Evolutionary conservation across 164 flowering plant species (phyloP).

Genomic region (Cinnamomum micranthum): DNA sequence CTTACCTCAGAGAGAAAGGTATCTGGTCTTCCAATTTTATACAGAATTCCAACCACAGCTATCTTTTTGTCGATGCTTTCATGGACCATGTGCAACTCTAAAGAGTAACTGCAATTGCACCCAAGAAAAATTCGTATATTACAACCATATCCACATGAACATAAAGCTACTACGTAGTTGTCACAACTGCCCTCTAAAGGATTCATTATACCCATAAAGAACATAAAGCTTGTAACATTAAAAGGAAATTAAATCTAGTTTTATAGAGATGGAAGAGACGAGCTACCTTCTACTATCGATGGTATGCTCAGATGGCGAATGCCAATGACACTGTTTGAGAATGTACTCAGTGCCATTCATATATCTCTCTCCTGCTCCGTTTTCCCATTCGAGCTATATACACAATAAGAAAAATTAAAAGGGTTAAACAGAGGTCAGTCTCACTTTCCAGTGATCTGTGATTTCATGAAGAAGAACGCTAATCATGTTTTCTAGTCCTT

Average conservation of each 20-base stretch:
- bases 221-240: no score
- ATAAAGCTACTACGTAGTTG: no score
- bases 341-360: slow-evolving; percentile 34
- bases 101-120: slow-evolving; percentile 9
- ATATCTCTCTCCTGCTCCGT: slow-evolving; percentile 30
- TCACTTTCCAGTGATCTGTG: neutral
- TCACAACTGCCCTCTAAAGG: no score
- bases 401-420: slow-evolving; percentile 3
- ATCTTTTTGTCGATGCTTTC: slow-evolving; percentile 24
- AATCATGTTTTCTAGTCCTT: neutral
- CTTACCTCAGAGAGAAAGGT: slow-evolving; percentile 42
- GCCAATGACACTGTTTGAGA: slow-evolving; percentile 49
- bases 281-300: slow-evolving; percentile 40
- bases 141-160: no score
- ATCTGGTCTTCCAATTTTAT: slow-evolving; percentile 50
- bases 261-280: neutral
- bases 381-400: slow-evolving; percentile 37
- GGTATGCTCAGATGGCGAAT: slow-evolving; percentile 60
- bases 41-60: slow-evolving; percentile 53
- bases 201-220: no score
- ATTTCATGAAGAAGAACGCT: neutral
- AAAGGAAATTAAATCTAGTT: neutral
- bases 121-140: no score
- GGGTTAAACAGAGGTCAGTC: no score
- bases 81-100: slow-evolving; percentile 66